These are phyloP conservation scores for Thinopyrum obtusiflorum DNA, from an alignment of 202 grass and related monocot species.

Conservation along the genomic window DNA sequence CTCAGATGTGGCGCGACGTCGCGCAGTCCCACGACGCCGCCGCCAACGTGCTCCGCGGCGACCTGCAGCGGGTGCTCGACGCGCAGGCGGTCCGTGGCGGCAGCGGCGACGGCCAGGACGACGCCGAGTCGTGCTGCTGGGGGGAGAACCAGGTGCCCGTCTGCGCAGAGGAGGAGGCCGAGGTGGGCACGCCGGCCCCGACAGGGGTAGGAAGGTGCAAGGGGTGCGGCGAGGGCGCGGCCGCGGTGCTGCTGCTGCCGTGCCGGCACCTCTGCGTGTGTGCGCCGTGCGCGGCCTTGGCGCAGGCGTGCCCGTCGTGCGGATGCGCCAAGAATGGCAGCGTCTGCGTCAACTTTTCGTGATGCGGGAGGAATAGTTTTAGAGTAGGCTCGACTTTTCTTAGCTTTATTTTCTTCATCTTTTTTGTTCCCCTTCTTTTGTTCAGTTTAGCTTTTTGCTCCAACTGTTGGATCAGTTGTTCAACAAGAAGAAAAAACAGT, in stretches of 20 bases:
- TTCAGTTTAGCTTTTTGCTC: slow-evolving; percentile 7
- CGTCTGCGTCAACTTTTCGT: slow-evolving; percentile 70
- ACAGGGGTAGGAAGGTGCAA: slow-evolving; percentile 10
- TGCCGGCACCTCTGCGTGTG: slow-evolving; percentile 81
- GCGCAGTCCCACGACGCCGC: slow-evolving; percentile 61
- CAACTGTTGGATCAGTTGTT: slow-evolving; percentile 15
- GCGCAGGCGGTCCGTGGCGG: slow-evolving; percentile 2
- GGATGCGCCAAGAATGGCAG: slow-evolving; percentile 54
- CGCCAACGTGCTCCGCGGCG: slow-evolving; percentile 38
- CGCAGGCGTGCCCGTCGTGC: slow-evolving; percentile 60
- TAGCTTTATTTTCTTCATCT: background rate
- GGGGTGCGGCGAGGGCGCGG: slow-evolving; percentile 40
- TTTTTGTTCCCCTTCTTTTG: background rate
- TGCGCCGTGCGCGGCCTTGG: slow-evolving; percentile 47
- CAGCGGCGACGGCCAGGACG: slow-evolving; percentile 14
- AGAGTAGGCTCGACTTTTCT: background rate
- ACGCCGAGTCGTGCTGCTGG: slow-evolving; percentile 77
- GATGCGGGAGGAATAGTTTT: slow-evolving; percentile 25
- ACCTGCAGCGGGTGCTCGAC: slow-evolving; percentile 46
- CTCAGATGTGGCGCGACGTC: slow-evolving; percentile 63
- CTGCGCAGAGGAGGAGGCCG: background rate
- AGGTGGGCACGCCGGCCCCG: background rate
- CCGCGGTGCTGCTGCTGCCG: slow-evolving; percentile 68
- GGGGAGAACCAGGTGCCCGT: slow-evolving; percentile 34
- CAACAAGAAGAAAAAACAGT: background rate